A percentile compares a stretch with the other conserved stretches of the same genome.
Conservation (phyloP, 208 protist species). For the Trypanosomatidae sp. region DNA sequence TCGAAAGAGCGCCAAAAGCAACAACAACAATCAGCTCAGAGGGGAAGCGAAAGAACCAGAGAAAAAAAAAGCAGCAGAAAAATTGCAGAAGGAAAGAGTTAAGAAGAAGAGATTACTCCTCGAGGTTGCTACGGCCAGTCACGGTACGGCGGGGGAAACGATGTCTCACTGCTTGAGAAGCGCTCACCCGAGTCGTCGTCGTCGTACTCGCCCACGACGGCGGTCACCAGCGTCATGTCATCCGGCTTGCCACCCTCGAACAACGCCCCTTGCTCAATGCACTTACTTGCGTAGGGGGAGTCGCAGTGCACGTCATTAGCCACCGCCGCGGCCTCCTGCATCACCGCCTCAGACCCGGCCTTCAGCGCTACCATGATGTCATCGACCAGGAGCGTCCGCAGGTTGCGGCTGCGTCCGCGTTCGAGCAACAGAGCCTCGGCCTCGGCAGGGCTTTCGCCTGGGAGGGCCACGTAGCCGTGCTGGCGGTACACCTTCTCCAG, state of each 20-base stretch:
- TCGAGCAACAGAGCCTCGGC: slow-evolving; percentile 8
- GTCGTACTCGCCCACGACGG: slow-evolving; percentile 56
- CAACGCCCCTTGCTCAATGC: slow-evolving; percentile 56
- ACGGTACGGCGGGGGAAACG: slow-evolving; percentile 54
- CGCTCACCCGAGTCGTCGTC: slow-evolving; percentile 43
- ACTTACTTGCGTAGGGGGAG: slow-evolving; percentile 64
- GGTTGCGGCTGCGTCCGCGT: too few species aligned
- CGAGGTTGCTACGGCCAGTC: too few species aligned
- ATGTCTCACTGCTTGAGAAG: slow-evolving; percentile 35
- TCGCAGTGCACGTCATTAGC: slow-evolving; percentile 50
- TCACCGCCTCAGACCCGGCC: slow-evolving; percentile 28
- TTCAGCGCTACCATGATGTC: slow-evolving; percentile 51
- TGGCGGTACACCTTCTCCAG: slow-evolving; percentile 28
- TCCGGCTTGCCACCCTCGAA: slow-evolving; percentile 81
- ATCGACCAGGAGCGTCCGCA: slow-evolving; percentile 36
- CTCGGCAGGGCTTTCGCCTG: not conserved
- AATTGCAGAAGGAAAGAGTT: too few species aligned
- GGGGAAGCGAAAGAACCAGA: too few species aligned
- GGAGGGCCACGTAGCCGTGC: slow-evolving; percentile 22
- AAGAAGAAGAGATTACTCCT: too few species aligned
- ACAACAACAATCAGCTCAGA: too few species aligned
- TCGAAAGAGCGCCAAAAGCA: too few species aligned
- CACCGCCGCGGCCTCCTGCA: slow-evolving; percentile 33
- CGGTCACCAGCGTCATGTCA: slow-evolving; percentile 70
- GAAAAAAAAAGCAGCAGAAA: too few species aligned